A percentile compares a stretch with the other conserved stretches of the same genome.
Evolutionary conservation across 768 basidiomycete species (phyloP).

Genomic region (Coprinellus micaceus): DNA sequence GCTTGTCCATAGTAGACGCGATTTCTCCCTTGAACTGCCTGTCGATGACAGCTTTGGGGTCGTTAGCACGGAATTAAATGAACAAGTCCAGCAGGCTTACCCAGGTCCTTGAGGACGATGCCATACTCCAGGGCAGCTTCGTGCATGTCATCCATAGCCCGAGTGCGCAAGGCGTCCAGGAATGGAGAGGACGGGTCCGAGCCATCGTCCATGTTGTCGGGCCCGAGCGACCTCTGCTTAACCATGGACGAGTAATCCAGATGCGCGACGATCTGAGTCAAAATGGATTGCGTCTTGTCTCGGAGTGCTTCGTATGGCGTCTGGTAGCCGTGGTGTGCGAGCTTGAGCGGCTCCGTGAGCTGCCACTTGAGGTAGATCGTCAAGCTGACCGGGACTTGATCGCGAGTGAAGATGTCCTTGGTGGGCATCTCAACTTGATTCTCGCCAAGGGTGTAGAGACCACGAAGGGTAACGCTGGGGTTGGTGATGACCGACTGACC

Average conservation of each 20-base stretch:
- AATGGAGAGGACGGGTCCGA: constrained; percentile 71
- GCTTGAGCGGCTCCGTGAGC: constrained; percentile 49
- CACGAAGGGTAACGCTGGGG: constrained; percentile 77
- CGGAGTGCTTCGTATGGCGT: constrained; percentile 76
- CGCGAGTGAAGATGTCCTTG: constrained; percentile 83
- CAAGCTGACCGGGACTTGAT: constrained; percentile 81
- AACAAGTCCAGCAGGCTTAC: background rate
- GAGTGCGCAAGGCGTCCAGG: constrained; percentile 74
- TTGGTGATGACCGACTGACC: constrained; percentile 85
- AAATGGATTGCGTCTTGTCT: constrained; percentile 84
- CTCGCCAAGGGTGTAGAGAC: constrained; percentile 76
- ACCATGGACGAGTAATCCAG: constrained; percentile 53
- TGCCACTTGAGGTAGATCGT: constrained; percentile 84
- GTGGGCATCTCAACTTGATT: constrained; percentile 86
- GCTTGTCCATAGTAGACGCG: constrained; percentile 79
- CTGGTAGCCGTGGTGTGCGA: constrained; percentile 80
- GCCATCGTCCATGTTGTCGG: constrained; percentile 69
- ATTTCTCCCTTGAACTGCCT: constrained; percentile 89
- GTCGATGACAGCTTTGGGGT: constrained; percentile 68
- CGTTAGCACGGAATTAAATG: background rate
- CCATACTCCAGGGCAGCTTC: constrained; percentile 81
- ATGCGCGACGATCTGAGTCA: constrained; percentile 84
- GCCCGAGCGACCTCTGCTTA: constrained; percentile 76
- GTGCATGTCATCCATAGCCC: constrained; percentile 86
- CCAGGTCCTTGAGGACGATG: constrained; percentile 77